A percentile compares a stretch with the other conserved stretches of the same genome.
phyloP scores from a whole-genome alignment of 2,329 filamentous ascomycete genomes.

The Leptoxyphium fumago region DNA sequence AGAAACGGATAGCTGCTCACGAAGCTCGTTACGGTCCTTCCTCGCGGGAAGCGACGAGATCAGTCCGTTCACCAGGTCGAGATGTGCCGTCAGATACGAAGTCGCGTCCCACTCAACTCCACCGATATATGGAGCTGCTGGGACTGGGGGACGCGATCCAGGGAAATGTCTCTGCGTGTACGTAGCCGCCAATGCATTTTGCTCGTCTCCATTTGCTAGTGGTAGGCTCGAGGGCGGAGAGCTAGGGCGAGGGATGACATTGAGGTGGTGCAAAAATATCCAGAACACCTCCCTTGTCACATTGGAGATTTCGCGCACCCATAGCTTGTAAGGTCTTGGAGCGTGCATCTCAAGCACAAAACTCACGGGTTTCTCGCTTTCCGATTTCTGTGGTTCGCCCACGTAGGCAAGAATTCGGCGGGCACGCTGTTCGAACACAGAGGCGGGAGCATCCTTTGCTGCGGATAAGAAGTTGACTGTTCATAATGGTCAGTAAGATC shows the following conservation, averaged over 20 bases:
- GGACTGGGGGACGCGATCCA: slow-evolving; percentile 71
- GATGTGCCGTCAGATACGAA: slow-evolving; percentile 82
- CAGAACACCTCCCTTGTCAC: slow-evolving; percentile 98
- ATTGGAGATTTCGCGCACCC: slow-evolving; percentile 82
- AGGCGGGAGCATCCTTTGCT: slow-evolving; percentile 30
- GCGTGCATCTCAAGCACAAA: slow-evolving; percentile 86
- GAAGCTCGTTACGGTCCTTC: slow-evolving; percentile 59
- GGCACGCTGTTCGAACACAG: slow-evolving; percentile 44
- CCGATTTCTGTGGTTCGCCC: slow-evolving; percentile 61
- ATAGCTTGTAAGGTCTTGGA: slow-evolving; percentile 76
- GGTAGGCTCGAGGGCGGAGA: slow-evolving; percentile 11
- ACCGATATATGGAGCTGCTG: slow-evolving; percentile 88
- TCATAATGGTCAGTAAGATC: neutral
- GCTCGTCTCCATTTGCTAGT: slow-evolving; percentile 6
- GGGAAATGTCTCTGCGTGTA: slow-evolving; percentile 62
- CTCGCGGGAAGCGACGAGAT: slow-evolving; percentile 61
- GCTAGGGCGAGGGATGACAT: slow-evolving; percentile 57
- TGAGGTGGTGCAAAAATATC: slow-evolving; percentile 94
- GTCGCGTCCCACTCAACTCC: slow-evolving; percentile 98
- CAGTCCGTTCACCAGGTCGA: slow-evolving; percentile 85
- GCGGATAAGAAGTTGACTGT: slow-evolving; percentile 64
- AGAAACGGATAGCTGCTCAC: slow-evolving; percentile 63
- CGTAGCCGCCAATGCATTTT: slow-evolving; percentile 14
- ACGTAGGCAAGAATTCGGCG: slow-evolving; percentile 64
- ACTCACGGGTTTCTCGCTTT: slow-evolving; percentile 59